These are phyloP conservation scores for Leccinum obscurum DNA, from an alignment of 768 basidiomycete species.

Conservation along the genomic window DNA sequence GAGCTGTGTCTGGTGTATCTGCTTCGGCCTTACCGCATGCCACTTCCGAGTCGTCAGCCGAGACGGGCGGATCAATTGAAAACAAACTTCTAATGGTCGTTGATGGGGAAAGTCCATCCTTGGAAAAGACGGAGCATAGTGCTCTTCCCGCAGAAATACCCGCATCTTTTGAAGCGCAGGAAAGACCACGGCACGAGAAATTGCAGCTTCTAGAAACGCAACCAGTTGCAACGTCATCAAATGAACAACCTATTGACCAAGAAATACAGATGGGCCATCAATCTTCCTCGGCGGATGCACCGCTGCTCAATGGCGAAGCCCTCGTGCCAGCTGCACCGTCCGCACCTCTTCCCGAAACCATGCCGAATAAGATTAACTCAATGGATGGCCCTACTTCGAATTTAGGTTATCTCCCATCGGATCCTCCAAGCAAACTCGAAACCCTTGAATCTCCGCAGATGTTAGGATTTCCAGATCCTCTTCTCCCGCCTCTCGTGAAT, in stretches of 20 bases:
- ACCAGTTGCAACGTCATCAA: not conserved
- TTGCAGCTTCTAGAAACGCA: not conserved
- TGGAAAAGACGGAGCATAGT: not conserved
- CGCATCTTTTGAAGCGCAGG: not conserved
- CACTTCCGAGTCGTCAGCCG: not conserved
- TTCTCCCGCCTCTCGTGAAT: conserved; percentile 14
- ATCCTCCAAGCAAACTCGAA: not conserved
- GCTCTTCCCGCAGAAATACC: not conserved
- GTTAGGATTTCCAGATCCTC: conserved; percentile 1
- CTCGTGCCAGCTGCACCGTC: not conserved
- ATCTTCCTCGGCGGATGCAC: not conserved
- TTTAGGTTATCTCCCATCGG: not conserved
- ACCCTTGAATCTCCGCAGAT: not conserved
- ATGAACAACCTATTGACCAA: not conserved
- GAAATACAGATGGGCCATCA: not conserved
- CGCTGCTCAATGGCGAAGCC: not conserved
- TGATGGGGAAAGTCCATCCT: not conserved
- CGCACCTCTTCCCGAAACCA: not conserved
- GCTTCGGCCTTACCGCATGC: not conserved
- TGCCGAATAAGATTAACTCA: not conserved
- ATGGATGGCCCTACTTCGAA: conserved; percentile 3
- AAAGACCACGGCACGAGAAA: not conserved
- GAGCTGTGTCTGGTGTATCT: not conserved
- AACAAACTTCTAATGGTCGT: conserved; percentile 3
- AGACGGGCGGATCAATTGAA: not conserved